Evolutionary conservation across 2,329 filamentous ascomycete species (phyloP).

Genomic region (Colletotrichum sansevieriae): DNA sequence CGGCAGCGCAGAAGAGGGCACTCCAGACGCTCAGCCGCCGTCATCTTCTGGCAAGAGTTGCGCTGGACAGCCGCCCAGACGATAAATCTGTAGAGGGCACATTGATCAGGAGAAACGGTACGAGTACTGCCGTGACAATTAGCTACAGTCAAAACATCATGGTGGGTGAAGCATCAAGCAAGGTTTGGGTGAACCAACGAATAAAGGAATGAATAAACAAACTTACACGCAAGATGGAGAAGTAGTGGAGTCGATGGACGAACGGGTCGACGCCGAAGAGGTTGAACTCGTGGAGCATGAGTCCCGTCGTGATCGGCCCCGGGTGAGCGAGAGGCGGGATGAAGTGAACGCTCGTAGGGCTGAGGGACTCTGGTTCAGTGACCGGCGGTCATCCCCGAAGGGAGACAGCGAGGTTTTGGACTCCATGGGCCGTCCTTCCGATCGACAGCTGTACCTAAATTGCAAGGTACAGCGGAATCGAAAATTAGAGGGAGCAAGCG

Average conservation of each 20-base stretch:
- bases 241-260: constrained; percentile 43
- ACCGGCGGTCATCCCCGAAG: constrained; percentile 46
- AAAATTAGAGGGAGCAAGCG: constrained; percentile 5
- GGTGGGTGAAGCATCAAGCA: constrained; percentile 1
- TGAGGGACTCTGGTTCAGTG: constrained; percentile 47
- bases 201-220: background rate
- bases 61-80: constrained; percentile 69
- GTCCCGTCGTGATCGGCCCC: constrained; percentile 49
- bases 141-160: constrained; percentile 39
- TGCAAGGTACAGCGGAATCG: constrained; percentile 12
- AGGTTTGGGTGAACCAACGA: constrained; percentile 9
- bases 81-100: constrained; percentile 67
- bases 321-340: constrained; percentile 48
- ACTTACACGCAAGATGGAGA: constrained; percentile 53
- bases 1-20: constrained; percentile 67
- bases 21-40: constrained; percentile 60
- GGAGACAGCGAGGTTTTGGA: constrained; percentile 47
- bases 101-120: constrained; percentile 61
- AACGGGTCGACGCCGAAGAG: constrained; percentile 45
- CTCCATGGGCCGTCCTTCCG: constrained; percentile 46
- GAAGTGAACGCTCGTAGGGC: constrained; percentile 51
- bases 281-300: constrained; percentile 48
- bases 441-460: constrained; percentile 1
- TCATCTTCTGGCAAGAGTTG: constrained; percentile 63
- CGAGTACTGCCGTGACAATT: constrained; percentile 54